Base-by-base conservation (phyloP, 768 basidiomycete genomes). In the Tylopilus plumbeoviolaceoides region DNA sequence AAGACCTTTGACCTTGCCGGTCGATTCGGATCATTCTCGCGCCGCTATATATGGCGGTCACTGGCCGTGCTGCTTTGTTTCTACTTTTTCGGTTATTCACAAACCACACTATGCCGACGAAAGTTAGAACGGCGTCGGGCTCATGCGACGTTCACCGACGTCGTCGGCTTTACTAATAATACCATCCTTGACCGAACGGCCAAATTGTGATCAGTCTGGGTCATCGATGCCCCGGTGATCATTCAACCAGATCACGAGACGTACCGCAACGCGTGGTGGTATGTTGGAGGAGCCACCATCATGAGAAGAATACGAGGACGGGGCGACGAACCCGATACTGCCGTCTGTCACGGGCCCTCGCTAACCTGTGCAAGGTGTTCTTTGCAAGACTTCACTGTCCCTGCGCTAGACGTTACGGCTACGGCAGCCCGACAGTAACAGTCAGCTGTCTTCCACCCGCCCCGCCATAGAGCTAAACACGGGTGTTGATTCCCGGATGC, bases 381-480 rank as follows among this genome's bases (percentile, higher is more conserved):
- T 15, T 5, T 35, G 11, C 33, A 12, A 45, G 9, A 10, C 31
- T 18, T 12, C 11, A 6, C 35, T 17, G 10, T 11, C 28, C n/a
- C 18, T 47, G 25, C 11, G 7, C 23, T 8, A 12, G 12, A 20
- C 15, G 1, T 3, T 14, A n/a, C 47, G 51, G 59, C 23, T n/a
- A 33, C 21, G 30, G 12, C 11, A 42, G 36, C 36, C 50, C 50
- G 51, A 47, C 9, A 15, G 3, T 27, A 44, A 23, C 23, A 23
- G 41, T 51, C 63, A 53, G 41, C 43, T 51, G 56, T 23, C 23
- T 23, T 23, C 23, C 23, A 56, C 48, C 7, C 25, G 9, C n/a
- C 14, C 25, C 17, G 36, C 51, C n/a, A 17, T 33, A 45, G 23
- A 33, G 17, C 30, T 2, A 30, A 21, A 17, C 27, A 8, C 43